These are phyloP conservation scores for Tubosaeta brunneosetosa DNA, from an alignment of 768 basidiomycete genomes.

Conservation along the genomic window DNA sequence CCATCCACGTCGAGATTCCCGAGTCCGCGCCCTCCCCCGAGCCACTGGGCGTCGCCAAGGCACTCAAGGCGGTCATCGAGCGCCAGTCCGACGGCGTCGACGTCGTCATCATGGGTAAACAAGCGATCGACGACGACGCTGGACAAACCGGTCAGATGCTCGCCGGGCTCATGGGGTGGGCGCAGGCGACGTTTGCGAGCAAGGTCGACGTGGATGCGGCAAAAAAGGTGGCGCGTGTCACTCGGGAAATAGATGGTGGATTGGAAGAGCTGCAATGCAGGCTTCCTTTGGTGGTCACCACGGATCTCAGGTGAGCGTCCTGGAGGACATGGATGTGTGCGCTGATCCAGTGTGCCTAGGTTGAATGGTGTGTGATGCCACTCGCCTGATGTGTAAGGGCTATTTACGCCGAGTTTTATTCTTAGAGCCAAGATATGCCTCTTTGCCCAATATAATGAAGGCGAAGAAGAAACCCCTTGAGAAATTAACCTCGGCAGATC, in stretches of 20 bases:
- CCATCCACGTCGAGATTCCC: conserved; percentile 83
- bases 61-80: conserved; percentile 71
- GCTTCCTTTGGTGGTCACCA: conserved; percentile 85
- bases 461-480: conserved; percentile 99
- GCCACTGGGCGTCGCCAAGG: conserved; percentile 87
- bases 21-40: conserved; percentile 74
- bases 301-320: conserved; percentile 75
- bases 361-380: conserved; percentile 56
- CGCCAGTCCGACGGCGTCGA: conserved; percentile 62
- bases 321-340: not conserved
- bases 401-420: not conserved
- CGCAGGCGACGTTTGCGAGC: conserved; percentile 94
- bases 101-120: conserved; percentile 93
- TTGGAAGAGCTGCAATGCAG: conserved; percentile 74
- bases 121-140: conserved; percentile 96
- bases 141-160: conserved; percentile 98
- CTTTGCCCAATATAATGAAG: conserved; percentile 97
- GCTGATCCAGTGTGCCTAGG: conserved; percentile 32
- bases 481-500: conserved; percentile 72
- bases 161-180: conserved; percentile 86
- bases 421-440: conserved; percentile 92
- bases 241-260: conserved; percentile 93
- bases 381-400: not conserved
- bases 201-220: conserved; percentile 68
- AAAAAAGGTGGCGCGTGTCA: conserved; percentile 64